phyloP scores from a whole-genome alignment of 495 filamentous ascomycete genomes.

The Aspergillus sparsus region DNA sequence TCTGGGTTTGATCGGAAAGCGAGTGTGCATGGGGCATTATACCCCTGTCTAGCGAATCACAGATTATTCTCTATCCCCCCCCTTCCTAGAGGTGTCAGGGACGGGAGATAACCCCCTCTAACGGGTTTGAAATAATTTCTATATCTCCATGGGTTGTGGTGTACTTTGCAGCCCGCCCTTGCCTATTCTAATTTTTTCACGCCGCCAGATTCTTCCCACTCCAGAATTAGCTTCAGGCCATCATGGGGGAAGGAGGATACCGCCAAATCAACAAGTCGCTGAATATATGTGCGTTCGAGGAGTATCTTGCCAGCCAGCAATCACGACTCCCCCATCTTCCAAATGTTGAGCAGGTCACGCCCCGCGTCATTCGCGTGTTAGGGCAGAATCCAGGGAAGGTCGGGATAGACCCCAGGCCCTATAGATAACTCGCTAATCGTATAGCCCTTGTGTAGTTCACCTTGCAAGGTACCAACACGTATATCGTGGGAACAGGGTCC shows the following conservation, averaged over 20 bases:
- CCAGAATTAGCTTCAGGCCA: no score
- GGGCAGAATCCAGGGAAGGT: conserved; percentile 68
- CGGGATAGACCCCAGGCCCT: conserved; percentile 9
- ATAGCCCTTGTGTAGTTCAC: conserved; percentile 26
- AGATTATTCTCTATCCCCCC: no score
- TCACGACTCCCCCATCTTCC: conserved; percentile 33
- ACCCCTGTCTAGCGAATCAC: no score
- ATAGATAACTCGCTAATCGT: conserved; percentile 10
- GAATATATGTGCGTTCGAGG: conserved; percentile 48
- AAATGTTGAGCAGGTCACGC: conserved; percentile 45
- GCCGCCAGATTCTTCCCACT: no score
- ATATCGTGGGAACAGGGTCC: conserved; percentile 67
- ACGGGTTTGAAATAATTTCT: no score
- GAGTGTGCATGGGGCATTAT: no score
- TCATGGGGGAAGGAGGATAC: conserved; percentile 34
- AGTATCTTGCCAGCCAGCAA: conserved; percentile 41
- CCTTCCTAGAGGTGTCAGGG: no score
- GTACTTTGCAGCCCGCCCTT: no score
- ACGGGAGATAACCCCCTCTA: no score
- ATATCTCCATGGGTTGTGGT: no score
- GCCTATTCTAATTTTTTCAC: no score
- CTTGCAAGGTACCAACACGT: conserved; percentile 72
- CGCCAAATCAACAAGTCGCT: conserved; percentile 49
- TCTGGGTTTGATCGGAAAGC: no score
- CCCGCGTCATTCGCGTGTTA: conserved; percentile 50